Evolutionary conservation across 2,329 filamentous ascomycete genomes (phyloP).

Genomic region (Akanthomyces uredinophilus): DNA sequence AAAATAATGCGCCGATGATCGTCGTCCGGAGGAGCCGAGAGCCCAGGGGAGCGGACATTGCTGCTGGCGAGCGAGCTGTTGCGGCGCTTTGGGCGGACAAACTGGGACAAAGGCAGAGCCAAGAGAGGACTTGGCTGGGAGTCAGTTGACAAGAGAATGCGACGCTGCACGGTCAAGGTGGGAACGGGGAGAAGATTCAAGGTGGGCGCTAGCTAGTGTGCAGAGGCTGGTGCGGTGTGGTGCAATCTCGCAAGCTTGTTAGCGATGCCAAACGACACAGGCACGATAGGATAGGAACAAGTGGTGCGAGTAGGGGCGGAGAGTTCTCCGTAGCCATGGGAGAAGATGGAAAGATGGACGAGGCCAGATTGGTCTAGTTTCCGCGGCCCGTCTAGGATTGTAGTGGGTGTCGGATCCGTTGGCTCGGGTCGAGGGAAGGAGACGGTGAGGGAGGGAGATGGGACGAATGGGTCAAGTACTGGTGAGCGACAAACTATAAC

Average conservation of each 20-base stretch:
- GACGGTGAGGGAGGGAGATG: neutral
- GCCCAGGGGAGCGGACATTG: neutral
- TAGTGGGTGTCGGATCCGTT: neutral
- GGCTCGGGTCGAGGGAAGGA: neutral
- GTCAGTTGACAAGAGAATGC: constrained; percentile 4
- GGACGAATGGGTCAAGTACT: neutral
- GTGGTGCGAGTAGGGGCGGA: neutral
- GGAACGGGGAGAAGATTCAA: neutral
- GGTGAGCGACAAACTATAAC: neutral
- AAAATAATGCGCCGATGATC: neutral
- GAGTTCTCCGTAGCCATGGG: too few relatives aligned
- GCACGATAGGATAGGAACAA: neutral
- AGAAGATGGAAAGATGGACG: neutral
- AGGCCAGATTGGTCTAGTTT: neutral
- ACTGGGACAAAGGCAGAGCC: neutral
- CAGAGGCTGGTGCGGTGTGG: neutral
- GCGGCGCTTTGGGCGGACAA: neutral
- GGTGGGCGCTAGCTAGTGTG: neutral
- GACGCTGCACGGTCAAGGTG: neutral
- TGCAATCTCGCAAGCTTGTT: neutral
- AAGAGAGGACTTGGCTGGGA: neutral
- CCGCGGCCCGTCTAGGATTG: too few relatives aligned
- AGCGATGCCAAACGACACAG: neutral
- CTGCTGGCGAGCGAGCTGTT: too few relatives aligned
- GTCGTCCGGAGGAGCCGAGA: neutral